These are phyloP conservation scores for Solanum stenotomum DNA, from an alignment of 257 asterid genomes.

Conservation along the genomic window DNA sequence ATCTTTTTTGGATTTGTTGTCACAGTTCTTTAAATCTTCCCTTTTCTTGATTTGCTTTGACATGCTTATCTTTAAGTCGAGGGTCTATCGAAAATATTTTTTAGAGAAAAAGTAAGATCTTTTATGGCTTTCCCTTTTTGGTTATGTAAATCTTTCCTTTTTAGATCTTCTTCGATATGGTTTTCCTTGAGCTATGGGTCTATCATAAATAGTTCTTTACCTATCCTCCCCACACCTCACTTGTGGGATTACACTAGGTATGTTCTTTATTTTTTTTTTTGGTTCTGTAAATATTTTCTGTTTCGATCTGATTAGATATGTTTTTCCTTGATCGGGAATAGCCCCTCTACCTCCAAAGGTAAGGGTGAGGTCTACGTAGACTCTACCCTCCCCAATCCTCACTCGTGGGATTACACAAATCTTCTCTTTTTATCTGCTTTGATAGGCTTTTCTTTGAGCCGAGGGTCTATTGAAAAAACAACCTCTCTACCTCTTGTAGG, in stretches of 20 bases:
- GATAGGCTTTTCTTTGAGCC: no score
- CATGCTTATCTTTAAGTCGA: background rate
- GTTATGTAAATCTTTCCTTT: background rate
- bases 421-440: no score
- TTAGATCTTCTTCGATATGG: background rate
- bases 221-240: background rate
- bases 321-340: no score
- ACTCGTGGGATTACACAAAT: no score
- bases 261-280: no score
- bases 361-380: no score
- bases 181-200: background rate
- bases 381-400: no score
- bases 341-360: no score
- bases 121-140: background rate
- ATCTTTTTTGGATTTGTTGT: background rate
- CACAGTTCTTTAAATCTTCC: background rate
- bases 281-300: no score
- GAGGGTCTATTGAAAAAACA: no score
- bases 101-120: background rate
- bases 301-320: no score
- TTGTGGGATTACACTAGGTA: background rate
- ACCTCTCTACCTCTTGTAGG: no score
- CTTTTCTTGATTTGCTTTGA: background rate
- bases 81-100: background rate
- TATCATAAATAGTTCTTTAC: background rate